Evolutionary conservation across 306 rosid genomes (phyloP), one percentile per base, ranked within the genome.

Genomic region (Herpetospermum pedunculosum): DNA sequence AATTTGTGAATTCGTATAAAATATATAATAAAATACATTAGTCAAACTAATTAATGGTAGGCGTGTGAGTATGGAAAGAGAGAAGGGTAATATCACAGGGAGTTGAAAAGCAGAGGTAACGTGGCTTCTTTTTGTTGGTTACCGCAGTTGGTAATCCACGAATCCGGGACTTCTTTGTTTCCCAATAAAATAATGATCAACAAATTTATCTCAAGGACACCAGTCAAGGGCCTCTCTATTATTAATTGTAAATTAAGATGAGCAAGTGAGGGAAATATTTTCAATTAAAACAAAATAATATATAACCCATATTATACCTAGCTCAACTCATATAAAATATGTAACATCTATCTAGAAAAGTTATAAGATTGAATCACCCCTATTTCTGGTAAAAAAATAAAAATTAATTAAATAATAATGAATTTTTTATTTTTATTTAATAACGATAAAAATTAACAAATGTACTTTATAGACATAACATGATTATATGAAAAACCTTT

Each of bases 1-100:
- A 15, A 32, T 16, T 60, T 1, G 68, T 43, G 19, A 68, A 68
- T 43, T 43, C n/a, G 0, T 0, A 15, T 10, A 19, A 19, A 21
- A 38, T 3, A 64, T 38, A 64, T n/a, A 64, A 38, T 19, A 64
- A 64, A 64, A 65, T 65, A 14, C 25, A 6, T 68, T 68, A 68
- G 38, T 68, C 73, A 44, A 43, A 40, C 73, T 38, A 68, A 68
- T 68, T 68, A 68, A 68, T 68, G 73, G 53, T 40, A 38, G 70
- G 70, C 26, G 16, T 34, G 70, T 34, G 70, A 64, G 9, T 9
- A 2, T 37, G 30, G 46, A 40, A 50, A 28, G 38, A 60, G 69
- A 38, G 49, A 38, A 23, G 4, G 19, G 8, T 19, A 67, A 29
- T 12, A 35, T 41, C 29, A 38, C 70, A 35, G 29, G 35, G 35